Base-by-base conservation (phyloP, 495 filamentous ascomycete genomes). In the Tuber borchii region DNA sequence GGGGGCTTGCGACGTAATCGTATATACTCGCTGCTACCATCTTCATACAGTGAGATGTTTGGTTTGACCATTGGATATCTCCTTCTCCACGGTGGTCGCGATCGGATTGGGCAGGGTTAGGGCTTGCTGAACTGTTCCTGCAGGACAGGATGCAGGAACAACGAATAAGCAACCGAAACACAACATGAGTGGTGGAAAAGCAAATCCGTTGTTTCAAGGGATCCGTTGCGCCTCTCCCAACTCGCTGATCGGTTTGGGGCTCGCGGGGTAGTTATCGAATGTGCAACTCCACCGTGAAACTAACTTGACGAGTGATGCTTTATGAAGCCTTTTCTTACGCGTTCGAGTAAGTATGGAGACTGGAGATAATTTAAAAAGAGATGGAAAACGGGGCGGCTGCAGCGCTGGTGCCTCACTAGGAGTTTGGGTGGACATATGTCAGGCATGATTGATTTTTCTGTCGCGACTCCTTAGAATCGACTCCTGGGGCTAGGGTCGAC, bases 41-140 rank as follows among this genome's bases (percentile, higher is more conserved):
- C 56, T 65, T 17, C 26, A 34, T 3, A 61, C 1, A n/a, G 2
- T 26, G 9, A 17, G 14, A 65, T 19, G 26, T 65, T 65, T 65
- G 26, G 56, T 34, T 6, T 34, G 56, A 65, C 6, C 56, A 12
- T 16, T 34, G 56, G 56, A 34, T 65, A 34, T 65, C 4, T 4
- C 56, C 56, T 17, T 19, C 26, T 8, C 26, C 56, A 34, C 26
- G 12, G 26, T 10, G 26, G 31, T 19, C 26, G 56, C 12, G 14
- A 65, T 31, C 26, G 14, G 56, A 65, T 65, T 65, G 56, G 56
- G 5, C 26, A 31, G 31, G 26, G 56, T 34, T 65, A 65, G 56
- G 56, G 56, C 26, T 65, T 65, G 56, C 56, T 65, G 56, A 65
- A 65, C 56, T 65, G 56, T 65, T 65, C 56, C 56, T 65, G 26